Percentiles rank a stretch among this genome's conserved stretches.
phyloP scores from a whole-genome alignment of 2,329 filamentous ascomycete genomes.

The Fonsecaea pugnacius region DNA sequence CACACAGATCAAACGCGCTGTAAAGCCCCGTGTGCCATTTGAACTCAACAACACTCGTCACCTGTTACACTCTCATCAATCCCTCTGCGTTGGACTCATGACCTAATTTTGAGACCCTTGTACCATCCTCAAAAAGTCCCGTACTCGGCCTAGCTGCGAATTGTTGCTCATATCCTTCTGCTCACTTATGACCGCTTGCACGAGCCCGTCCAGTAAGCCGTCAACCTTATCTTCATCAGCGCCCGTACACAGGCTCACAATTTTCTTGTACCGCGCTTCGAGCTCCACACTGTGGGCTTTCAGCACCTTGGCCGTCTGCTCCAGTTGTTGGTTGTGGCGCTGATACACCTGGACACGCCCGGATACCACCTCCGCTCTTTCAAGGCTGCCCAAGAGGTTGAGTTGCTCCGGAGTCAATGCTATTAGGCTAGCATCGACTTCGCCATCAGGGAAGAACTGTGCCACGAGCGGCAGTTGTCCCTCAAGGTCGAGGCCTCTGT shows the following conservation, averaged over 20 bases:
- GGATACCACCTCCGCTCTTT: constrained; percentile 64
- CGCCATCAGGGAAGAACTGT: constrained; percentile 44
- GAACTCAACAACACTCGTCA: neutral
- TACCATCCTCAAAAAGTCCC: constrained; percentile 78
- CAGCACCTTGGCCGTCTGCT: constrained; percentile 70
- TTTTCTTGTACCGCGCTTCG: constrained; percentile 83
- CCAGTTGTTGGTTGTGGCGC: constrained; percentile 68
- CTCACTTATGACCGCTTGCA: constrained; percentile 69
- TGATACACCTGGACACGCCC: constrained; percentile 73
- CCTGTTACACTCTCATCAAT: neutral
- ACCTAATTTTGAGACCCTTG: constrained; percentile 55
- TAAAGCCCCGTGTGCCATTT: neutral
- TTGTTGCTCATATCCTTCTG: constrained; percentile 67
- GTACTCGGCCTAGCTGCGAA: constrained; percentile 74
- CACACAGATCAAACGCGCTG: neutral
- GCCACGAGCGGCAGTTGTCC: constrained; percentile 45
- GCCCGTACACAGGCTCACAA: constrained; percentile 84
- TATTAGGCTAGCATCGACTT: constrained; percentile 46
- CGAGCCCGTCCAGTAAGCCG: constrained; percentile 74
- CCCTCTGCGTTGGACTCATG: neutral
- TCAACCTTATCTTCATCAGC: constrained; percentile 81
- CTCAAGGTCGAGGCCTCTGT: constrained; percentile 46
- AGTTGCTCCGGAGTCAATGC: constrained; percentile 48
- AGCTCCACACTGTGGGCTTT: constrained; percentile 80
- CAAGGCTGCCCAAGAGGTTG: constrained; percentile 57